Evolutionary conservation across 176 grass and related monocot species (phyloP).

Genomic region (Hordeum vulgare): DNA sequence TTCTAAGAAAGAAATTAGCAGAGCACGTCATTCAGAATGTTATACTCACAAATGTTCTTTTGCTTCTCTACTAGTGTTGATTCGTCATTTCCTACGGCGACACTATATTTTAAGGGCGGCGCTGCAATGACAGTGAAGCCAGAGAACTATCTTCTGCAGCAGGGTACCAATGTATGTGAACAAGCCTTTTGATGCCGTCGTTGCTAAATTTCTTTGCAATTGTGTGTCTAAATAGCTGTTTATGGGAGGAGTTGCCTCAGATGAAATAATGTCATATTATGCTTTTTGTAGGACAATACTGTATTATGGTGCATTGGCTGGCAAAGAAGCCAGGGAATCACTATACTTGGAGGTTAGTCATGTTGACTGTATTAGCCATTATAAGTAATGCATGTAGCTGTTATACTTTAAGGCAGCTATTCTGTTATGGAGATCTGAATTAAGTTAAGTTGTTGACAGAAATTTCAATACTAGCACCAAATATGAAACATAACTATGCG

Average conservation of each 20-base stretch:
- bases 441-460: neutral
- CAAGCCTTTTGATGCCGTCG: slow-evolving; percentile 2
- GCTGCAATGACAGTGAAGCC: slow-evolving; percentile 80
- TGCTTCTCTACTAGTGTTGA: slow-evolving; percentile 51
- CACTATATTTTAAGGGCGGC: slow-evolving; percentile 81
- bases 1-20: slow-evolving; percentile 17
- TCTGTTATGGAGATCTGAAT: neutral
- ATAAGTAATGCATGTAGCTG: neutral
- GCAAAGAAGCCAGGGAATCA: slow-evolving; percentile 89
- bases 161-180: slow-evolving; percentile 57
- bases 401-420: neutral
- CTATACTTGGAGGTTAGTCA: slow-evolving; percentile 84
- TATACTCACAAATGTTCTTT: slow-evolving; percentile 9
- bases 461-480: neutral
- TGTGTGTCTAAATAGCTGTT: slow-evolving; percentile 7
- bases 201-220: neutral
- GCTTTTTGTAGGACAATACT: slow-evolving; percentile 64
- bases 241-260: slow-evolving; percentile 7
- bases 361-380: neutral
- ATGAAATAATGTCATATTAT: slow-evolving; percentile 17
- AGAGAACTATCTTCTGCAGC: slow-evolving; percentile 88
- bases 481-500: neutral
- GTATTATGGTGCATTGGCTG: slow-evolving; percentile 95
- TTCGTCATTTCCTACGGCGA: slow-evolving; percentile 75
- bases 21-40: slow-evolving; percentile 6